Conservation (phyloP, 140 eudicot genomes). For the Cichorium intybus region DNA sequence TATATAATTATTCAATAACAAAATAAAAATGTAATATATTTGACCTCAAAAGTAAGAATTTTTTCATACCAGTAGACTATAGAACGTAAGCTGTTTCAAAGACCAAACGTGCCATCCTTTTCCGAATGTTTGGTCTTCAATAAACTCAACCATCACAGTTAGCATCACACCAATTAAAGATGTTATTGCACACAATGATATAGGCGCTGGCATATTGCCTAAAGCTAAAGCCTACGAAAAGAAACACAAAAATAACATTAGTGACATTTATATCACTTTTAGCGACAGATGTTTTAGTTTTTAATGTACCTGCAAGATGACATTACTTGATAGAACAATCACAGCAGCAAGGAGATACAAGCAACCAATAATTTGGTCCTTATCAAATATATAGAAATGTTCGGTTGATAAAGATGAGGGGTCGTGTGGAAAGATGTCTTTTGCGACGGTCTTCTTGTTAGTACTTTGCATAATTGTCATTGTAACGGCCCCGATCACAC, state of each 20-base stretch:
- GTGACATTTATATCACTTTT: background rate
- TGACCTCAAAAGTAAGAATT: no score
- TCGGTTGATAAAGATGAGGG: slow-evolving; percentile 17
- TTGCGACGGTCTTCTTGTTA: background rate
- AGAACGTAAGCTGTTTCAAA: slow-evolving; percentile 33
- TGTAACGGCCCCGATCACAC: slow-evolving; percentile 61
- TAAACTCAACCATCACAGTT: slow-evolving; percentile 36
- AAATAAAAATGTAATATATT: no score
- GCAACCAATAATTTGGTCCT: slow-evolving; percentile 46
- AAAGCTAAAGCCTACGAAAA: slow-evolving; percentile 52
- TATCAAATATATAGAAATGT: slow-evolving; percentile 25
- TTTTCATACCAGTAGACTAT: slow-evolving; percentile 47
- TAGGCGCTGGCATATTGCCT: slow-evolving; percentile 59
- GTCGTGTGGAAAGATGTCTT: background rate
- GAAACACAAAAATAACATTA: background rate
- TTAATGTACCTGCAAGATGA: slow-evolving; percentile 57
- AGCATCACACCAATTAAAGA: slow-evolving; percentile 50
- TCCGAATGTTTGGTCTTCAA: slow-evolving; percentile 22
- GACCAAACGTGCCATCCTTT: slow-evolving; percentile 39
- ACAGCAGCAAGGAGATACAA: slow-evolving; percentile 65
- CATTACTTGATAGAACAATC: slow-evolving; percentile 48
- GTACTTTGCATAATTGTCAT: slow-evolving; percentile 66
- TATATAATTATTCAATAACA: no score
- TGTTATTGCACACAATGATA: slow-evolving; percentile 60
- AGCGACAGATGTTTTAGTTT: background rate